These are phyloP conservation scores for Pleurotus tuoliensis DNA, from an alignment of 768 basidiomycete genomes.

Conservation along the genomic window DNA sequence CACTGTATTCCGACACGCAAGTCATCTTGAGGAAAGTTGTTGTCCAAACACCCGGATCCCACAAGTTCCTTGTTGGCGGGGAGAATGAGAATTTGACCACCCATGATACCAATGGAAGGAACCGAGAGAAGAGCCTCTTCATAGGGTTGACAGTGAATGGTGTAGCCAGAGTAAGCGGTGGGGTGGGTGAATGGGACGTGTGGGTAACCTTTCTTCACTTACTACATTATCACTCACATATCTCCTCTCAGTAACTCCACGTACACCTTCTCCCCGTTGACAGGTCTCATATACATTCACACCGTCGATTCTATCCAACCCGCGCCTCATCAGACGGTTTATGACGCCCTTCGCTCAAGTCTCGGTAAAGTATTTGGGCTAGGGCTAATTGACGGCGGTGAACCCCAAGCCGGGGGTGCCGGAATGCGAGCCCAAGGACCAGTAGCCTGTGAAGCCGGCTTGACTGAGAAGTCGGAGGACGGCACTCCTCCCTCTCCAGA, in stretches of 20 bases:
- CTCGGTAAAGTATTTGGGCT: slow-evolving; percentile 37
- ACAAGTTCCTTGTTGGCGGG: neutral
- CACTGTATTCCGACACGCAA: slow-evolving; percentile 63
- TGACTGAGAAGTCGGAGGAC: no score
- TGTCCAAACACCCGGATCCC: slow-evolving; percentile 26
- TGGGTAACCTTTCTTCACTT: slow-evolving; percentile 30
- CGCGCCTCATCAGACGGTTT: slow-evolving; percentile 68
- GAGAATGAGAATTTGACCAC: slow-evolving; percentile 10
- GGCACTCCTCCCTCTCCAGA: no score
- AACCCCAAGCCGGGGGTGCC: slow-evolving; percentile 11
- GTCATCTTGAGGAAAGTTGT: slow-evolving; percentile 52
- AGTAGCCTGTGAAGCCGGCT: no score
- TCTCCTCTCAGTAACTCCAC: slow-evolving; percentile 51
- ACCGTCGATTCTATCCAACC: slow-evolving; percentile 74
- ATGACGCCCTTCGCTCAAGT: slow-evolving; percentile 50
- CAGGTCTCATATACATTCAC: slow-evolving; percentile 63
- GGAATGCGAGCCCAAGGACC: neutral
- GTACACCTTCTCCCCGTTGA: slow-evolving; percentile 66
- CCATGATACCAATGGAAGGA: slow-evolving; percentile 11
- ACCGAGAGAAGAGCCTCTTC: slow-evolving; percentile 55
- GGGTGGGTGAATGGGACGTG: slow-evolving; percentile 69
- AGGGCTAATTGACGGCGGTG: slow-evolving; percentile 15
- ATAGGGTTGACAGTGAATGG: slow-evolving; percentile 57
- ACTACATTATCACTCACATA: neutral
- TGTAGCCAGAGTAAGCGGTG: slow-evolving; percentile 58